A percentile compares a stretch with the other conserved stretches of the same genome.
Evolutionary conservation across 108 stramenopile genomes (phyloP).

Genomic region (Nitzschia sp.): DNA sequence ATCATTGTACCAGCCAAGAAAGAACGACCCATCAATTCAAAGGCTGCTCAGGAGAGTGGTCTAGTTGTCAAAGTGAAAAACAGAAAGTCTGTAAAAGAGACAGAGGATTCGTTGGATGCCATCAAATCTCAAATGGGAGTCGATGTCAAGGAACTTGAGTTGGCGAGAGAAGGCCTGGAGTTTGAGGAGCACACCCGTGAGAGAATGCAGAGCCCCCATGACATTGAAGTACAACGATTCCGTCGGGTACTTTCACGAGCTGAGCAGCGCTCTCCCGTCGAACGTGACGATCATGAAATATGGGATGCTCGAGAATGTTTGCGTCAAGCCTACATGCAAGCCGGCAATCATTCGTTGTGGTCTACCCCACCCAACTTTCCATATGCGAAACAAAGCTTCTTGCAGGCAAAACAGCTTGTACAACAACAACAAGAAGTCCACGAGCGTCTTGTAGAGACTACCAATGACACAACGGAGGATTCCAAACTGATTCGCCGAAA

Average conservation of each 20-base stretch:
- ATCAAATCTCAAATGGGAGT: slow-evolving; percentile 53
- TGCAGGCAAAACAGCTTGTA: slow-evolving; percentile 31
- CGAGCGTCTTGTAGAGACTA: neutral
- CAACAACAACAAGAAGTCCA: slow-evolving; percentile 28
- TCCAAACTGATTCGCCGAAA: slow-evolving; percentile 21
- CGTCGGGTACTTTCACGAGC: slow-evolving; percentile 23
- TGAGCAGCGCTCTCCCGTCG: slow-evolving; percentile 6
- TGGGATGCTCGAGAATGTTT: slow-evolving; percentile 59
- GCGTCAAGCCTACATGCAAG: slow-evolving; percentile 41
- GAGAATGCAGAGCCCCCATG: neutral
- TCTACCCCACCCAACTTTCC: slow-evolving; percentile 1
- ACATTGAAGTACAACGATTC: slow-evolving; percentile 12
- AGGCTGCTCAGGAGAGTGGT: slow-evolving; percentile 8
- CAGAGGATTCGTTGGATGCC: slow-evolving; percentile 33
- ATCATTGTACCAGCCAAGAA: neutral
- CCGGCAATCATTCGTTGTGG: slow-evolving; percentile 46
- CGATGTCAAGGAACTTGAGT: slow-evolving; percentile 25
- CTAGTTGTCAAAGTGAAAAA: slow-evolving; percentile 28
- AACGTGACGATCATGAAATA: slow-evolving; percentile 35
- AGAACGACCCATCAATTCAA: neutral
- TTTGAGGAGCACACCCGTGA: slow-evolving; percentile 21
- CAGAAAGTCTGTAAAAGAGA: neutral
- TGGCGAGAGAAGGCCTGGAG: slow-evolving; percentile 39
- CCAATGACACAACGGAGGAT: slow-evolving; percentile 19
- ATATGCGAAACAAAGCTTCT: slow-evolving; percentile 31